Base-by-base conservation (phyloP, 2,329 filamentous ascomycete genomes). In the Botryosphaeria agaves region DNA sequence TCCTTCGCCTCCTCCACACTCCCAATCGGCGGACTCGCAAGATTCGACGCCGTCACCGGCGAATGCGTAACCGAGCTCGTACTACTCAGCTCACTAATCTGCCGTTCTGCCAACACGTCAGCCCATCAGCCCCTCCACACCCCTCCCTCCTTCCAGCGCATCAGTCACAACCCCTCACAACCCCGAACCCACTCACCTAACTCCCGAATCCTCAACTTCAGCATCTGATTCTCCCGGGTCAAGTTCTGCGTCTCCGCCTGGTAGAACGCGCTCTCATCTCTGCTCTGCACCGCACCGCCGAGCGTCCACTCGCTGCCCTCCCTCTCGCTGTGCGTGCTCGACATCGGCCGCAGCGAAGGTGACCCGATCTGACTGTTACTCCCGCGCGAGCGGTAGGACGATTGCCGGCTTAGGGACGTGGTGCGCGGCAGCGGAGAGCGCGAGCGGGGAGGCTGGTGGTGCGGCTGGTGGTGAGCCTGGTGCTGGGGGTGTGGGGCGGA, bases 231-330 rank as follows among this genome's bases (percentile, higher is more conserved):
- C 56, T 85, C 80, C 16, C 80, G 64, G 14, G 73, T 67, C 42
- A 87, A 53, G 55, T 72, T 83, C 52, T 82, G 76, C 1, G 78
- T 82, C 54, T 87, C 80, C 4, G 79, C 79, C 49, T 84, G 78
- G 44, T 85, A 85, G 48, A 83, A 84, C 1, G 76, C 74, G 38
- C 67, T 74, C 48, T 85, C 79, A 43, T 84, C 79, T 12, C 78
- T 62, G 5, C 32, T 21, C 12, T 29, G 4, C 15, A 14, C 31
- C 2, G 52, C 44, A 14, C 67, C 68, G n/a, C 66, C 68, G 2
- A 77, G 60, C 28, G 66, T 53, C 56, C 65, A 71, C 30, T 82
- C 74, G 19, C 64, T 66, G 31, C 59, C 63, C 32, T 76, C 71
- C 12, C 54, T 64, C 33, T 66, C 66, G 39, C 72, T 69, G 3